A percentile compares a stretch with the other conserved stretches of the same genome.
phyloP scores from a whole-genome alignment of 176 grass and related monocot genomes.

The Eragrostis curvula region DNA sequence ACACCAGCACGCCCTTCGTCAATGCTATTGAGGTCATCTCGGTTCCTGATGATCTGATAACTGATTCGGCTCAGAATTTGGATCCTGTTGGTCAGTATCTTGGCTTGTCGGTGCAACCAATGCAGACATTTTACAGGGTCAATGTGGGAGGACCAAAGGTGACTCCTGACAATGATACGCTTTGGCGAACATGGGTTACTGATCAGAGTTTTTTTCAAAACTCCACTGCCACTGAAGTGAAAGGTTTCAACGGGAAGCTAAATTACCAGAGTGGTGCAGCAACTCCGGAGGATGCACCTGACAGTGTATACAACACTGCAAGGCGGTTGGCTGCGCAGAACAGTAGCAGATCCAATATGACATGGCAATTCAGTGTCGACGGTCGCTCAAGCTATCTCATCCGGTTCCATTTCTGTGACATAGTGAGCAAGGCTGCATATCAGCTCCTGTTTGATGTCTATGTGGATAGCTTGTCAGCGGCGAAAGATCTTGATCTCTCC shows the following conservation, averaged over 20 bases:
- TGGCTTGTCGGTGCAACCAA: conserved; percentile 52
- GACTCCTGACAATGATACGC: conserved; percentile 79
- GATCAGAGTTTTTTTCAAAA: conserved; percentile 57
- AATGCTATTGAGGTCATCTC: conserved; percentile 90
- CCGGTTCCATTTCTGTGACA: conserved; percentile 95
- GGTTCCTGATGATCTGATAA: conserved; percentile 72
- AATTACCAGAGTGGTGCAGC: conserved; percentile 56
- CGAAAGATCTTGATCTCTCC: conserved; percentile 71
- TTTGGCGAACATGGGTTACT: conserved; percentile 67
- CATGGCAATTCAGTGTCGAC: conserved; percentile 80
- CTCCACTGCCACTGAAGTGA: conserved; percentile 17
- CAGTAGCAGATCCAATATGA: conserved; percentile 71
- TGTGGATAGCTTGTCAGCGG: conserved; percentile 62
- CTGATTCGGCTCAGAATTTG: conserved; percentile 54
- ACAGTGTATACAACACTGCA: conserved; percentile 74
- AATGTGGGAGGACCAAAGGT: conserved; percentile 77
- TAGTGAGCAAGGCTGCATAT: conserved; percentile 70
- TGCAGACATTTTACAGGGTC: conserved; percentile 73
- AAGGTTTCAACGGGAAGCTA: conserved; percentile 40
- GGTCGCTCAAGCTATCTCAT: conserved; percentile 63
- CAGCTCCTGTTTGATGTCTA: conserved; percentile 75
- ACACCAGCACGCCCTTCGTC: conserved; percentile 46
- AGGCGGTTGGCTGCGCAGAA: conserved; percentile 61
- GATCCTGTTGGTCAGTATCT: conserved; percentile 59
- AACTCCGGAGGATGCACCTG: conserved; percentile 60